Conservation (phyloP, 164 flowering plant species). For the Stephania cephalantha region DNA sequence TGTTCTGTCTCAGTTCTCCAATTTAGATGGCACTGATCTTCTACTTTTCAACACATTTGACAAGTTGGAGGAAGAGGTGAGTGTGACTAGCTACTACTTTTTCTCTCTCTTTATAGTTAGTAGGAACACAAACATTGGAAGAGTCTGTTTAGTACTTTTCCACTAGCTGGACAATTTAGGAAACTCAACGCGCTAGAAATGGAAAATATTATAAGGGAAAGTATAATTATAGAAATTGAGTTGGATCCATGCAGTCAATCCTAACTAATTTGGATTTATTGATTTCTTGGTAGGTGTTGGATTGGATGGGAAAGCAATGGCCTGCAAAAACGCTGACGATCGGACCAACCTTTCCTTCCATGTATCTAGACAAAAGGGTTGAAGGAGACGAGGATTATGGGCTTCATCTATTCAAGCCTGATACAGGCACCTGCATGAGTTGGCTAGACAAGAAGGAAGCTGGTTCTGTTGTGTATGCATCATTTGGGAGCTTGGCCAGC, state of each 20-base stretch:
- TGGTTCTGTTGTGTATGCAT: slow-evolving; percentile 29
- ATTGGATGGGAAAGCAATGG: slow-evolving; percentile 21
- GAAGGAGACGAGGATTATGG: slow-evolving; percentile 19
- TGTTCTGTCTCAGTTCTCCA: slow-evolving; percentile 18
- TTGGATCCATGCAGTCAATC: not conserved
- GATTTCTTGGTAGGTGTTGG: slow-evolving; percentile 10
- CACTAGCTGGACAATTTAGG: too few species aligned
- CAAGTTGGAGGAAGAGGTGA: slow-evolving; percentile 33
- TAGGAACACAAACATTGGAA: too few species aligned
- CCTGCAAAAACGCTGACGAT: slow-evolving; percentile 16
- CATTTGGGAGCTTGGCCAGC: slow-evolving; percentile 29
- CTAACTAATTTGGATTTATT: not conserved
- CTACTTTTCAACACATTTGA: slow-evolving; percentile 28
- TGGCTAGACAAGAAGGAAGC: slow-evolving; percentile 28
- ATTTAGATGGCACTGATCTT: slow-evolving; percentile 25
- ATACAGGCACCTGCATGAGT: slow-evolving; percentile 12
- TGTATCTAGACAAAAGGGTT: slow-evolving; percentile 9
- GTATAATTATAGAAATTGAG: too few species aligned
- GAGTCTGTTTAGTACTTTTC: too few species aligned
- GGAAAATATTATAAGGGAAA: too few species aligned
- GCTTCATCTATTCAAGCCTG: slow-evolving; percentile 9
- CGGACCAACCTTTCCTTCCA: slow-evolving; percentile 17
- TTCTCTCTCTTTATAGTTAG: too few species aligned
- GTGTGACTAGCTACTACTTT: too few species aligned
- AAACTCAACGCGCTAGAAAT: too few species aligned